Percentiles rank a stretch among this genome's conserved stretches.
phyloP scores from a whole-genome alignment of 2,329 filamentous ascomycete genomes.

The Penicillium vulpinum region DNA sequence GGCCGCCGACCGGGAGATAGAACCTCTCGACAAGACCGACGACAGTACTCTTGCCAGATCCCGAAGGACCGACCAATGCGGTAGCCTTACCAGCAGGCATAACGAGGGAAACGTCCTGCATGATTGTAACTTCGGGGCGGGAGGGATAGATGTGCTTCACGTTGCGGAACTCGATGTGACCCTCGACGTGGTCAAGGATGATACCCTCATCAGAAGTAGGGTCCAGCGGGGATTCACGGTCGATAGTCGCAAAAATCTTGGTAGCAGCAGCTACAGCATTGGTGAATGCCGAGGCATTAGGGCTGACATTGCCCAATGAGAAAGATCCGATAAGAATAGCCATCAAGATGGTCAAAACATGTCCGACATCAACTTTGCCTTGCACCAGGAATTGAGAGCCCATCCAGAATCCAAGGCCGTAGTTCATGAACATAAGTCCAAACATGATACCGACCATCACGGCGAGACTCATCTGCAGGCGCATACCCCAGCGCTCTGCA shows the following conservation, averaged over 20 bases:
- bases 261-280: constrained; percentile 78
- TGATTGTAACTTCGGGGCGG: constrained; percentile 82
- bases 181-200: constrained; percentile 70
- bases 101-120: constrained; percentile 75
- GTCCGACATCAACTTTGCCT: constrained; percentile 64
- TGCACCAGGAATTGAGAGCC: constrained; percentile 72
- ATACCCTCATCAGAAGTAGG: constrained; percentile 69
- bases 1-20: constrained; percentile 82
- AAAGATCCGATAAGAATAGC: constrained; percentile 92
- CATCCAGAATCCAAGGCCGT: constrained; percentile 86
- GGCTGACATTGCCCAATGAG: constrained; percentile 81
- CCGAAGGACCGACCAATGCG: constrained; percentile 89
- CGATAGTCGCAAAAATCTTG: constrained; percentile 94
- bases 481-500: constrained; percentile 75
- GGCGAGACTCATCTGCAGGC: constrained; percentile 69
- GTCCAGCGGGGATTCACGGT: constrained; percentile 81
- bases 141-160: constrained; percentile 95
- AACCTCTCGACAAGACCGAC: constrained; percentile 92
- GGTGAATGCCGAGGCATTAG: constrained; percentile 83
- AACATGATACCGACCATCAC: constrained; percentile 84
- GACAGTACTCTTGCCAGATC: constrained; percentile 92
- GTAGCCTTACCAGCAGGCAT: constrained; percentile 91
- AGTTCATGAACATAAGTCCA: constrained; percentile 80
- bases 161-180: constrained; percentile 75
- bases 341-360: constrained; percentile 82